These are phyloP conservation scores for Datura wrightii DNA, from an alignment of 257 asterid species.

Conservation along the genomic window DNA sequence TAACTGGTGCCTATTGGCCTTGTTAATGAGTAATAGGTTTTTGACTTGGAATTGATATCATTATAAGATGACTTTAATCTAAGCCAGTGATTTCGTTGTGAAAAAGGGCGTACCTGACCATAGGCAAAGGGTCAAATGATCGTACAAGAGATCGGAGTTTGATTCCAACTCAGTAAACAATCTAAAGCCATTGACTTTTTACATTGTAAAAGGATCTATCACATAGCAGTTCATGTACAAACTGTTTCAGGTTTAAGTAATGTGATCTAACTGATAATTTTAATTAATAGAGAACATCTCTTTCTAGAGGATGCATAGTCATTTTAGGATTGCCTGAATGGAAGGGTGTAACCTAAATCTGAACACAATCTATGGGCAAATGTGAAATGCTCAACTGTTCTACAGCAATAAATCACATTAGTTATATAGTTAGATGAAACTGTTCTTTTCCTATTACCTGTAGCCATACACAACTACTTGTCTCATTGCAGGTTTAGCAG, in stretches of 20 bases:
- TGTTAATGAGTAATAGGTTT: background rate
- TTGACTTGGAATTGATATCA: background rate
- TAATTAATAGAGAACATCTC: background rate
- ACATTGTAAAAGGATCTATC: background rate
- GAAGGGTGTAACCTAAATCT: constrained; percentile 19
- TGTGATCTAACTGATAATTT: background rate
- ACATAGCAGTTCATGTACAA: background rate
- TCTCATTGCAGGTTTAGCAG: background rate
- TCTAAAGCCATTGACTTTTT: background rate
- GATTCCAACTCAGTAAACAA: background rate
- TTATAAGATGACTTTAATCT: background rate
- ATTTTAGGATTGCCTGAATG: background rate
- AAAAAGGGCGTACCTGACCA: background rate
- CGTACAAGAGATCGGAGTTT: background rate
- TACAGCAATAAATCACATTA: background rate
- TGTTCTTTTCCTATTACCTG: background rate
- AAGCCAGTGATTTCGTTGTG: background rate
- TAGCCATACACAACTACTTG: background rate
- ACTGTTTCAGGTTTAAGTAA: background rate
- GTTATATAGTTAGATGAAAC: background rate
- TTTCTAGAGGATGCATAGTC: background rate
- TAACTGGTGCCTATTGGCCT: background rate
- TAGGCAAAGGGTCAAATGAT: background rate
- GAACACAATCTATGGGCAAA: constrained; percentile 8
- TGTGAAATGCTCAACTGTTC: background rate